These are phyloP conservation scores for Thymus quinquecostatus DNA, from an alignment of 257 asterid genomes.

Conservation along the genomic window DNA sequence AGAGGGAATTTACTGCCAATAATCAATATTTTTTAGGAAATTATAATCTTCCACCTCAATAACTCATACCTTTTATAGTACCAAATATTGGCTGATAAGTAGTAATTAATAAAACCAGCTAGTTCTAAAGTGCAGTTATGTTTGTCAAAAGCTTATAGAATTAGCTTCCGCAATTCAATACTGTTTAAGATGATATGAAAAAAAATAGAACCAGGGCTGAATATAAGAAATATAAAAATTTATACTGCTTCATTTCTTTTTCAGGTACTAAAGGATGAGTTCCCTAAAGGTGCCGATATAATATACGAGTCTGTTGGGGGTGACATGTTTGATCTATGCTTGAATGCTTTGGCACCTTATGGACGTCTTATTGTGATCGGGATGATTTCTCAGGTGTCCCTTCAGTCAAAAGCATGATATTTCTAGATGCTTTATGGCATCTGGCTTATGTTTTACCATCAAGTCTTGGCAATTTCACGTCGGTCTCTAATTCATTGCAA, in stretches of 20 bases:
- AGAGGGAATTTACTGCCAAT: no score
- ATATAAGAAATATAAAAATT: neutral
- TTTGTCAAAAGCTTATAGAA: neutral
- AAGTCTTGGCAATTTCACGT: neutral
- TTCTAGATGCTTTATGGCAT: slow-evolving; percentile 7
- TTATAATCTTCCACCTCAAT: no score
- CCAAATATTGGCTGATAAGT: no score
- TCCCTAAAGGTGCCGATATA: slow-evolving; percentile 88
- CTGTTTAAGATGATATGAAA: neutral
- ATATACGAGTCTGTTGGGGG: slow-evolving; percentile 97
- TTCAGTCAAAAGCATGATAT: neutral
- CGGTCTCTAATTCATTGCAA: slow-evolving; percentile 24
- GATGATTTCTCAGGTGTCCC: slow-evolving; percentile 88
- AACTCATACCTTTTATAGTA: no score
- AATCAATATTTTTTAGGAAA: no score
- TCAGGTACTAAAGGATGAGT: slow-evolving; percentile 83
- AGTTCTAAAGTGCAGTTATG: neutral
- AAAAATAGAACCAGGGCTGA: slow-evolving; percentile 11
- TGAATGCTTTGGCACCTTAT: slow-evolving; percentile 81
- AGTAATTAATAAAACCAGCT: no score
- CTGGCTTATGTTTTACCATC: slow-evolving; percentile 12
- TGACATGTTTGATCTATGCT: slow-evolving; percentile 81
- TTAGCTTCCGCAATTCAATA: no score
- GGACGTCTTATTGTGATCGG: slow-evolving; percentile 95
- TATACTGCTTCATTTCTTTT: neutral